These are phyloP conservation scores for Sordariomycetes sp. DNA, from an alignment of 2,329 filamentous ascomycete genomes.

Conservation along the genomic window DNA sequence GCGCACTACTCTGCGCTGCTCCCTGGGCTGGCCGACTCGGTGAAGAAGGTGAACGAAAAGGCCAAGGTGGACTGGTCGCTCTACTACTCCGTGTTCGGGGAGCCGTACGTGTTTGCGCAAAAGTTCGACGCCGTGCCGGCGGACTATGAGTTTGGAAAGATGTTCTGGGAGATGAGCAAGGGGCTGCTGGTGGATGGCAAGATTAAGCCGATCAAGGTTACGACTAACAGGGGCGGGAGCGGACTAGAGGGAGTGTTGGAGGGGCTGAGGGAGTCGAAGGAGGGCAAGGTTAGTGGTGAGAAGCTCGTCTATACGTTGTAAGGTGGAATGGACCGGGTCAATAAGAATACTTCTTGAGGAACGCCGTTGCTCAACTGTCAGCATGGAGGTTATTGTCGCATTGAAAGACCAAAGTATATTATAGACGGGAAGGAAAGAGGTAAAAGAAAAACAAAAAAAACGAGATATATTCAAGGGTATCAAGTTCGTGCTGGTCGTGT, in stretches of 20 bases:
- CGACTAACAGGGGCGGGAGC: conserved; percentile 13
- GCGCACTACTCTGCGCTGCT: conserved; percentile 27
- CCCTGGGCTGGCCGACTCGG: conserved; percentile 18
- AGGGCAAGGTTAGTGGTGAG: conserved; percentile 22
- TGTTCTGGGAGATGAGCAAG: conserved; percentile 20
- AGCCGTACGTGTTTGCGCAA: conserved; percentile 15
- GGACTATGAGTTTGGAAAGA: conserved; percentile 20
- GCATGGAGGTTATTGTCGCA: too few species aligned
- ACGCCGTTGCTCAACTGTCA: too few species aligned
- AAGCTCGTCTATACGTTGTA: conserved; percentile 30
- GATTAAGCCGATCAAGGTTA: conserved; percentile 18
- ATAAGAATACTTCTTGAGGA: too few species aligned
- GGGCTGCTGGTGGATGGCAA: conserved; percentile 20
- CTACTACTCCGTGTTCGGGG: conserved; percentile 25
- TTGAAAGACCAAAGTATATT: not conserved
- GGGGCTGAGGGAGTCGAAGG: conserved; percentile 18
- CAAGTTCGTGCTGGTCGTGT: not conserved
- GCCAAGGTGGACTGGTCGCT: conserved; percentile 17
- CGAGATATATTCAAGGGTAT: not conserved
- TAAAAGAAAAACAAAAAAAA: not conserved
- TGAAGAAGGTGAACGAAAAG: conserved; percentile 26
- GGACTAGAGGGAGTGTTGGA: conserved; percentile 20
- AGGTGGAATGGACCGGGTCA: not conserved
- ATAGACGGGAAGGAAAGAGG: not conserved
- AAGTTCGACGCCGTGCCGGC: conserved; percentile 11